phyloP scores from a whole-genome alignment of 306 rosid genomes.

The Ormosia semicastrata region DNA sequence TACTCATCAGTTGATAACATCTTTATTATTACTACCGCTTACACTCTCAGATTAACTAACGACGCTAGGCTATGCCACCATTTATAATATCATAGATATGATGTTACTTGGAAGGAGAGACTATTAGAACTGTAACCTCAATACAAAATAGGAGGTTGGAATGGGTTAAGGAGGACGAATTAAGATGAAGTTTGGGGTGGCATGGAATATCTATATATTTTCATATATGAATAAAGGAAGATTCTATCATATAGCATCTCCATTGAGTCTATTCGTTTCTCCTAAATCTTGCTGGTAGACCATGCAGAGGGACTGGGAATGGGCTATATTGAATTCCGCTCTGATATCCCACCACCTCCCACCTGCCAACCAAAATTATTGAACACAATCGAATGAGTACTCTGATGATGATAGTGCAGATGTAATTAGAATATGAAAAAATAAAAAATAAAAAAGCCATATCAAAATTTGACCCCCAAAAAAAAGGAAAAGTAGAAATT shows the following conservation, averaged over 20 bases:
- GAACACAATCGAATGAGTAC: background rate
- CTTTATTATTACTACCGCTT: background rate
- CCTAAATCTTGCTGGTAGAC: slow-evolving; percentile 83
- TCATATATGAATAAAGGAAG: slow-evolving; percentile 10
- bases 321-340: slow-evolving; percentile 82
- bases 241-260: slow-evolving; percentile 11
- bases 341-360: slow-evolving; percentile 67
- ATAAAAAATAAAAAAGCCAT: background rate
- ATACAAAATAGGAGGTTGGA: slow-evolving; percentile 36
- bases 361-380: slow-evolving; percentile 56
- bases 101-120: slow-evolving; percentile 1
- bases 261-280: slow-evolving; percentile 39
- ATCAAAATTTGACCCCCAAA: background rate
- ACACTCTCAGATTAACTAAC: background rate
- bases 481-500: background rate
- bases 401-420: background rate
- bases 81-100: background rate
- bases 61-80: slow-evolving; percentile 6
- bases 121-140: slow-evolving; percentile 24
- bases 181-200: slow-evolving; percentile 19
- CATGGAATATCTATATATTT: slow-evolving; percentile 19
- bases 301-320: slow-evolving; percentile 81
- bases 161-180: slow-evolving; percentile 17
- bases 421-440: background rate
- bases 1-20: background rate